Conservation (phyloP, 2,329 filamentous ascomycete genomes). For the Cyclaneusma minus region DNA sequence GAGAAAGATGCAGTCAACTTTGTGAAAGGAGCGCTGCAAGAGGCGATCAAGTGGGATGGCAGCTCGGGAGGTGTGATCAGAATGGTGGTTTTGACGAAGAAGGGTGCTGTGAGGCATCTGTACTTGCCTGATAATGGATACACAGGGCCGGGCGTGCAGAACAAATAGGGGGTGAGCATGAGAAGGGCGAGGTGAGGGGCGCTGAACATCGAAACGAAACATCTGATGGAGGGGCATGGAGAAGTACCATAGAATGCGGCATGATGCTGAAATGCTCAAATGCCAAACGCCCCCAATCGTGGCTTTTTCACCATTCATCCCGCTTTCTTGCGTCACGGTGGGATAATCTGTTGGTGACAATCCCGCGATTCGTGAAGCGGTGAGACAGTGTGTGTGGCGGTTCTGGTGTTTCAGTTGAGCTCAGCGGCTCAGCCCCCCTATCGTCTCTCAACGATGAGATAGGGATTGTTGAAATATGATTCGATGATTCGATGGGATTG, state of each 20-base stretch:
- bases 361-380: too few species aligned
- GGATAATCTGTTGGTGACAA: too few species aligned
- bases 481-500: too few species aligned
- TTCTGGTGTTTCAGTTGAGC: too few species aligned
- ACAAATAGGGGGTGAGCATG: slow-evolving; percentile 3
- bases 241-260: neutral
- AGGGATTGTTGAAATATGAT: too few species aligned
- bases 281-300: slow-evolving; percentile 1
- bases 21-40: slow-evolving; percentile 77
- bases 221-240: neutral
- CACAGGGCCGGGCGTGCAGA: slow-evolving; percentile 22
- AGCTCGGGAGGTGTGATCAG: slow-evolving; percentile 96
- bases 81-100: slow-evolving; percentile 87
- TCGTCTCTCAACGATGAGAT: too few species aligned
- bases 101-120: slow-evolving; percentile 81
- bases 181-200: neutral
- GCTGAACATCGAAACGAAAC: neutral
- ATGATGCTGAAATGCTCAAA: neutral
- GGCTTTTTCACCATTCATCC: too few species aligned
- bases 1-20: slow-evolving; percentile 83
- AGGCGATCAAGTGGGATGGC: slow-evolving; percentile 99
- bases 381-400: too few species aligned
- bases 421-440: too few species aligned
- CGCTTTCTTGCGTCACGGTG: too few species aligned
- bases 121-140: slow-evolving; percentile 92